These are phyloP conservation scores for Aspergillus candidus DNA, from an alignment of 2,329 filamentous ascomycete species.

Conservation along the genomic window DNA sequence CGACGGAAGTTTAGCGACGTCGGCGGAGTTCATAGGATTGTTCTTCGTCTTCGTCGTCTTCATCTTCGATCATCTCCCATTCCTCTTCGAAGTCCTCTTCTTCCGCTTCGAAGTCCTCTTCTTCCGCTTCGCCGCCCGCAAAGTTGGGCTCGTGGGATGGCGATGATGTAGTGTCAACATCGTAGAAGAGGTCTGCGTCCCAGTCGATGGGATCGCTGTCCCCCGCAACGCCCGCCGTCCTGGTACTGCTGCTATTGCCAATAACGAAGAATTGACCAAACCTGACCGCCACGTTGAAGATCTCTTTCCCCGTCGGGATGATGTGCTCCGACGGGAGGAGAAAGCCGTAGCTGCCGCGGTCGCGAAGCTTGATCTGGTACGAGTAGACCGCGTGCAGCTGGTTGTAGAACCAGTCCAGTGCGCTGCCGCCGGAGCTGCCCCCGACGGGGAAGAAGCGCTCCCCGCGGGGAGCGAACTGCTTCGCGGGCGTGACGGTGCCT, in stretches of 20 bases:
- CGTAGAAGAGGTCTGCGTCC: slow-evolving; percentile 9
- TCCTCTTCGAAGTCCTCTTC: not conserved
- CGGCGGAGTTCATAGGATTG: slow-evolving; percentile 8
- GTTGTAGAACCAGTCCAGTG: slow-evolving; percentile 93
- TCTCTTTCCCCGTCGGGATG: slow-evolving; percentile 80
- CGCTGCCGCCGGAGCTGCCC: slow-evolving; percentile 74
- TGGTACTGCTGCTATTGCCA: too few relatives aligned
- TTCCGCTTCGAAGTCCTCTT: not conserved
- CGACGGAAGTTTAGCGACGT: not conserved
- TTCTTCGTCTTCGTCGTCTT: not conserved
- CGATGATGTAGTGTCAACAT: not conserved
- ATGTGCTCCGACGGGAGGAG: slow-evolving; percentile 81
- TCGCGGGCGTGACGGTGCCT: slow-evolving; percentile 53
- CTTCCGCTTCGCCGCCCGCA: not conserved
- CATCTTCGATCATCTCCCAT: slow-evolving; percentile 6
- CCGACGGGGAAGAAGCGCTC: slow-evolving; percentile 47
- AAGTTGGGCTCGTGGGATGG: not conserved
- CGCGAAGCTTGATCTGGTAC: slow-evolving; percentile 88
- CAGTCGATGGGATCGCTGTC: slow-evolving; percentile 9
- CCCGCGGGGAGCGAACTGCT: slow-evolving; percentile 15
- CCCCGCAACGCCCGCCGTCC: not conserved
- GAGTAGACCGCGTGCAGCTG: slow-evolving; percentile 74
- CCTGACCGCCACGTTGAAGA: slow-evolving; percentile 75
- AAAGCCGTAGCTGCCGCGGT: slow-evolving; percentile 92
- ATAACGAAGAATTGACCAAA: slow-evolving; percentile 62